Evolutionary conservation across 495 filamentous ascomycete genomes (phyloP).

Genomic region (Apodospora peruviana): DNA sequence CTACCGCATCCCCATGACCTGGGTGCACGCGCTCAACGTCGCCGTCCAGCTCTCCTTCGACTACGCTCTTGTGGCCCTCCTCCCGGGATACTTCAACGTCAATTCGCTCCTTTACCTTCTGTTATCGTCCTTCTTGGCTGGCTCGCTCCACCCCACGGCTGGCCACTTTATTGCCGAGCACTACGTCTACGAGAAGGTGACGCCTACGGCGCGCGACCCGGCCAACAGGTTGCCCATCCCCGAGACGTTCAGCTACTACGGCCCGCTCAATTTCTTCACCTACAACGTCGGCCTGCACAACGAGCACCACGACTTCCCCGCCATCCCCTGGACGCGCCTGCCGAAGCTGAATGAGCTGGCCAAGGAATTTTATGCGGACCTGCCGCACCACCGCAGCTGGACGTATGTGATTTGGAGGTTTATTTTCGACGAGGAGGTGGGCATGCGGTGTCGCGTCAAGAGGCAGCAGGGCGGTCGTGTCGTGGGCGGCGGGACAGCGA

Average conservation of each 20-base stretch:
- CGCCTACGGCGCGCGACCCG: conserved; percentile 53
- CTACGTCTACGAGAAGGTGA: conserved; percentile 83
- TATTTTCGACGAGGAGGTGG: conserved; percentile 80
- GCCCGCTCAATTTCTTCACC: conserved; percentile 81
- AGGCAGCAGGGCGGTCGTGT: conserved; percentile 70
- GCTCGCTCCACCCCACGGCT: conserved; percentile 87
- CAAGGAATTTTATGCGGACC: conserved; percentile 82
- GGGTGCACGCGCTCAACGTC: conserved; percentile 78
- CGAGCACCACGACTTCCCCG: conserved; percentile 98
- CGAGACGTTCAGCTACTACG: conserved; percentile 98
- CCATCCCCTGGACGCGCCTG: conserved; percentile 87
- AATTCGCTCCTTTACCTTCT: conserved; percentile 73
- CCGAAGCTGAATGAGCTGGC: conserved; percentile 72
- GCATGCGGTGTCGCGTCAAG: conserved; percentile 90
- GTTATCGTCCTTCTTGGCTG: conserved; percentile 84
- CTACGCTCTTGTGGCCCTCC: conserved; percentile 50
- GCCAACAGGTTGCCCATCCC: conserved; percentile 58
- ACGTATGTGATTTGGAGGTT: conserved; percentile 91
- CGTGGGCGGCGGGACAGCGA: conserved; percentile 37
- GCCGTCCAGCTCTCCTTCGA: conserved; percentile 74
- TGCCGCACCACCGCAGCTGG: conserved; percentile 89
- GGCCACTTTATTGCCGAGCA: conserved; percentile 99
- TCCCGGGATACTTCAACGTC: conserved; percentile 39
- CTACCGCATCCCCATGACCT: conserved; percentile 82
- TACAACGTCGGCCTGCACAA: conserved; percentile 98